A percentile compares a stretch with the other conserved stretches of the same genome.
phyloP scores from a whole-genome alignment of 805 yeast species.

The Torulaspora gathmanii region DNA sequence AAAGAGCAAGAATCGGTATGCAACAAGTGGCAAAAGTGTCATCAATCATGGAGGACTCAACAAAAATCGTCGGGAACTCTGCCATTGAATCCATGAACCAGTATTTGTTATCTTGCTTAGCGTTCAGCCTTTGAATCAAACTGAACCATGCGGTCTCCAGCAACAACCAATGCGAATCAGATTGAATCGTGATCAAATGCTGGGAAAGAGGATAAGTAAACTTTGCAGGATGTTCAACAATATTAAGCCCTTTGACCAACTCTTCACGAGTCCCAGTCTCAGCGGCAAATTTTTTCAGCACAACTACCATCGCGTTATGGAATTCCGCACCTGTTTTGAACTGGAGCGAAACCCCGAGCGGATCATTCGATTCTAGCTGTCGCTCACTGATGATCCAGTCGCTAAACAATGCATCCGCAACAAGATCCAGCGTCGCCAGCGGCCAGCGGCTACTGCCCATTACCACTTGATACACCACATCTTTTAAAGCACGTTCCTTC shows the following conservation, averaged over 20 bases:
- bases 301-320: conserved; percentile 10
- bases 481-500: not conserved
- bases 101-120: conserved; percentile 7
- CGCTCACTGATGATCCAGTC: conserved; percentile 12
- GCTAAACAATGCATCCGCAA: conserved; percentile 15
- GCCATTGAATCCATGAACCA: conserved; percentile 14
- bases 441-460: conserved; percentile 3
- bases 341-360: not conserved
- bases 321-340: conserved; percentile 17
- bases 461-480: conserved; percentile 2
- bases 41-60: conserved; percentile 17
- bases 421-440: conserved; percentile 3
- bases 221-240: conserved; percentile 8
- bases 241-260: not conserved
- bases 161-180: conserved; percentile 24
- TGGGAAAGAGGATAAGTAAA: conserved; percentile 7
- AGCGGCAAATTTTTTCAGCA: not conserved
- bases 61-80: conserved; percentile 6
- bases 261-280: not conserved
- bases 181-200: conserved; percentile 6
- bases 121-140: conserved; percentile 14
- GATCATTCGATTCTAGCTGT: not conserved
- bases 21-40: conserved; percentile 22
- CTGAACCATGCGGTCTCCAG: conserved; percentile 29
- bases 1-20: conserved; percentile 17